A percentile compares a stretch with the other conserved stretches of the same genome.
Conservation (phyloP, 2,329 filamentous ascomycete genomes). For the Myriangium duriaei region DNA sequence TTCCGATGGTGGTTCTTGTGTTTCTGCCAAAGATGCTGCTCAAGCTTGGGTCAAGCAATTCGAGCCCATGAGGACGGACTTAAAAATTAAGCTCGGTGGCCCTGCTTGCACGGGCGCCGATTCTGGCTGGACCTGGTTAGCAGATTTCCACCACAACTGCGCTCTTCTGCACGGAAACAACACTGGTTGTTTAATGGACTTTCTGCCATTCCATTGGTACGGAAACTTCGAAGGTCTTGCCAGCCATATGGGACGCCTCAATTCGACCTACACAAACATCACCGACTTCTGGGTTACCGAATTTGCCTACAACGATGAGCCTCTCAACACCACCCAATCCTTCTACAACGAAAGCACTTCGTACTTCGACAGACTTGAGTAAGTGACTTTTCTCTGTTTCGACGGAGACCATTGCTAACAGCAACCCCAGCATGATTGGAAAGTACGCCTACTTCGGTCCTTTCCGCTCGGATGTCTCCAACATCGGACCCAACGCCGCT, state of each 20-base stretch:
- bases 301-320: slow-evolving; percentile 49
- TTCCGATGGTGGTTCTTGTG: slow-evolving; percentile 48
- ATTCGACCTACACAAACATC: slow-evolving; percentile 35
- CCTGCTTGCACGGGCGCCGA: slow-evolving; percentile 55
- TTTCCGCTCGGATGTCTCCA: slow-evolving; percentile 57
- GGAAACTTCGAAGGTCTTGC: slow-evolving; percentile 58
- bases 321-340: slow-evolving; percentile 43
- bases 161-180: slow-evolving; percentile 13
- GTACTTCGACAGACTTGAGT: slow-evolving; percentile 53
- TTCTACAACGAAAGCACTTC: slow-evolving; percentile 57
- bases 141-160: slow-evolving; percentile 51
- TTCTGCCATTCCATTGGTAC: slow-evolving; percentile 42
- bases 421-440: slow-evolving; percentile 37
- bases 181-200: slow-evolving; percentile 36
- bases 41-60: slow-evolving; percentile 59
- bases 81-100: slow-evolving; percentile 54
- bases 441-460: slow-evolving; percentile 66
- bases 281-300: slow-evolving; percentile 64
- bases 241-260: slow-evolving; percentile 51
- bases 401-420: no score
- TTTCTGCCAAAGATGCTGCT: slow-evolving; percentile 50
- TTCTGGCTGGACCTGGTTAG: slow-evolving; percentile 53
- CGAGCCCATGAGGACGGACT: slow-evolving; percentile 49
- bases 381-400: slow-evolving; percentile 22
- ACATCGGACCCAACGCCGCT: slow-evolving; percentile 56